Evolutionary conservation across 73 alveolate genomes (phyloP).

Genomic region (Stentor coeruleus): DNA sequence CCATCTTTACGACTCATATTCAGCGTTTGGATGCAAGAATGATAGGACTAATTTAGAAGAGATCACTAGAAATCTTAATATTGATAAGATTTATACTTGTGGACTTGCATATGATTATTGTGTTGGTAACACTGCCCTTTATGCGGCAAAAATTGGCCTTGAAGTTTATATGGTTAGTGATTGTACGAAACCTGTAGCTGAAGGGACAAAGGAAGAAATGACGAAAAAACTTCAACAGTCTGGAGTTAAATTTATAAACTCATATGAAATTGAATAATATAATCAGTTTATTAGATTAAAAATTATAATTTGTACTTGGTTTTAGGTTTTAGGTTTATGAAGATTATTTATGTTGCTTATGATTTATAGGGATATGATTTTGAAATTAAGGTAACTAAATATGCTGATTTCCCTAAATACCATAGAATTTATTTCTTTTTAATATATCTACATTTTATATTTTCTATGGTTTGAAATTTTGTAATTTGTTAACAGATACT

Average conservation of each 20-base stretch:
- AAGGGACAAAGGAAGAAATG: conserved; percentile 44
- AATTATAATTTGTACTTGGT: too few relatives aligned
- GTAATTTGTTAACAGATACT: too few relatives aligned
- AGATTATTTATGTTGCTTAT: too few relatives aligned
- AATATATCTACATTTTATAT: too few relatives aligned
- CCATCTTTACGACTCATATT: conserved; percentile 68
- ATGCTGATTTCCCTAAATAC: too few relatives aligned
- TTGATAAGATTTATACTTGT: conserved; percentile 57
- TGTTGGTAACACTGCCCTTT: conserved; percentile 94
- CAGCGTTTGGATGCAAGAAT: conserved; percentile 84
- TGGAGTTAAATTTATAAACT: conserved; percentile 5
- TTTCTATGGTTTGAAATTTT: too few relatives aligned
- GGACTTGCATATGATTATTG: conserved; percentile 97
- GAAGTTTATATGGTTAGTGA: conserved; percentile 75
- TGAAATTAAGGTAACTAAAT: too few relatives aligned
- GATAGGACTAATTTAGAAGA: conserved; percentile 72
- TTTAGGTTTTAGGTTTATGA: too few relatives aligned
- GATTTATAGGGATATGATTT: too few relatives aligned
- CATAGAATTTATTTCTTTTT: too few relatives aligned
- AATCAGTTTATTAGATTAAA: too few relatives aligned
- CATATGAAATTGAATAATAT: conserved; percentile 15
- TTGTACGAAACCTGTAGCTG: conserved; percentile 69
- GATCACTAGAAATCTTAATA: conserved; percentile 45
- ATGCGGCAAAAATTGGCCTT: conserved; percentile 78
- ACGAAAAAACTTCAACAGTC: background rate